Evolutionary conservation across 2,329 filamentous ascomycete genomes (phyloP), one percentile per base, ranked within the genome.

Genomic region (Coleophoma crateriformis): DNA sequence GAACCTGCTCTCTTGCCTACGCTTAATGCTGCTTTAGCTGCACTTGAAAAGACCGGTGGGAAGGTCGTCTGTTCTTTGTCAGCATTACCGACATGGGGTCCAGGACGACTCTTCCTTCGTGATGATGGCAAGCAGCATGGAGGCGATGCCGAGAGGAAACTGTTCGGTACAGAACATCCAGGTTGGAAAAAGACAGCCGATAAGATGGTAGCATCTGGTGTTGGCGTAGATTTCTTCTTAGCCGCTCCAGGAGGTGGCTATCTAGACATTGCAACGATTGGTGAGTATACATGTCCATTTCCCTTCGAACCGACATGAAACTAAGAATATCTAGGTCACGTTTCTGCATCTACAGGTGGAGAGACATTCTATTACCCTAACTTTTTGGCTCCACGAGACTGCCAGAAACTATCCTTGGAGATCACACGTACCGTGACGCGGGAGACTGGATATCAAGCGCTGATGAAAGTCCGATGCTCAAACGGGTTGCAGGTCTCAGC

Each of bases 401-500:
- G 85, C 40, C 77, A 88, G 49, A 95, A 92, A 71, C 72, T 99
- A 37, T 86, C 85, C 2, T 80, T 86, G 44, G 94, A 99, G 71
- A 83, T 99, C 56, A 82, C 84, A 58, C 92, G 96, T 63, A 84
- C 88, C 0, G 82, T 96, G 32, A 90, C 84, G 3, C 80, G 94
- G 54, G 91, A 96, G 67, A 96, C 92, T 43, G 94, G 94, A 19
- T 97, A 89, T 72, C 92, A 96, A 69, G 90, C 90, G 17, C 74
- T 99, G 59, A 95, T 99, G 89, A 99, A 99, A 75, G 92, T 99
- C 50, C 87, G 94, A 54, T 99, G 94, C 72, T 96, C 91, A 15
- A 99, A 96, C 61, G 94, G 94, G 15, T 76, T 99, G 47, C 94
- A 99, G 66, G 87, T 99, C 14, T 84, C 89, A 14, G 82, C 83